A percentile compares a stretch with the other conserved stretches of the same genome.
These are phyloP conservation scores for Aureobasidium namibiae DNA, from an alignment of 2,329 filamentous ascomycete genomes.

Conservation along the genomic window DNA sequence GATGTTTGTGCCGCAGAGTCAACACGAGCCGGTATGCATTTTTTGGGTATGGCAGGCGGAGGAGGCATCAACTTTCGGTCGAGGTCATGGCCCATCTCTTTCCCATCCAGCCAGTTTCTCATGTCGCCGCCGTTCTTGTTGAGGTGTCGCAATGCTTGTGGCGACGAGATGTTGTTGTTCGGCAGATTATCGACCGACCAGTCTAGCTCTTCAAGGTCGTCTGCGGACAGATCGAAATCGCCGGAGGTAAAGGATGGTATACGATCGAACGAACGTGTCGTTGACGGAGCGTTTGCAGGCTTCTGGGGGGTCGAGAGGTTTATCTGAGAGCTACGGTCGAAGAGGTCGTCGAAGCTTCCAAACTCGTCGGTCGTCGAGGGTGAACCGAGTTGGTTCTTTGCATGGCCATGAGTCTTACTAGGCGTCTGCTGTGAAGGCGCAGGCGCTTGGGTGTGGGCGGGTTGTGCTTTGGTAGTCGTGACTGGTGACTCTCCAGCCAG, in stretches of 20 bases:
- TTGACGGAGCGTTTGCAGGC: not conserved
- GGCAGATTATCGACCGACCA: constrained; percentile 12
- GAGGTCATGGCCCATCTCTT: not conserved
- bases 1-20: not conserved
- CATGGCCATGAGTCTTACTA: not conserved
- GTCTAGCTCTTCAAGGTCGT: constrained; percentile 33
- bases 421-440: not conserved
- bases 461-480: not conserved
- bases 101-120: not conserved
- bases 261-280: constrained; percentile 12
- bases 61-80: constrained; percentile 16
- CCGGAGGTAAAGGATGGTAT: constrained; percentile 30
- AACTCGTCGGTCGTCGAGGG: constrained; percentile 18
- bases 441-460: too few relatives aligned
- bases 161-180: not conserved
- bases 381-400: not conserved
- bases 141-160: not conserved
- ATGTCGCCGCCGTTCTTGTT: not conserved
- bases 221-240: constrained; percentile 32
- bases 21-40: not conserved
- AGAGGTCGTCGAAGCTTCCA: constrained; percentile 26
- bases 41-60: constrained; percentile 15
- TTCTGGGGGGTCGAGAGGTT: constrained; percentile 24
- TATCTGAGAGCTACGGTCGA: constrained; percentile 39
- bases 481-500: constrained; percentile 13